A percentile compares a stretch with the other conserved stretches of the same genome.
These are phyloP conservation scores for carrot (Daucus carota) DNA, from an alignment of 129 eudicot species.

Conservation along the genomic window DH1_v3.0 NC_030385.2:38983501-38984000, in stretches of 20 bases:
- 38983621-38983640: not conserved
- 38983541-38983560: too few relatives aligned
- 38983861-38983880: slow-evolving; percentile 84
- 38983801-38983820: slow-evolving; percentile 36
- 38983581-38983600: not conserved
- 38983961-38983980: slow-evolving; percentile 63
- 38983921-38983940: slow-evolving; percentile 79
- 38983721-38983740: slow-evolving; percentile 94
- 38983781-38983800: slow-evolving; percentile 54
- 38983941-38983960: slow-evolving; percentile 61
- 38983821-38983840: slow-evolving; percentile 67
- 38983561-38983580: too few relatives aligned
- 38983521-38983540: too few relatives aligned
- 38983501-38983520: too few relatives aligned
- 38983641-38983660: not conserved
- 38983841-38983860: slow-evolving; percentile 69
- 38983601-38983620: too few relatives aligned
- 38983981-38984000: slow-evolving; percentile 84
- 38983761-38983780: slow-evolving; percentile 57
- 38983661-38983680: not conserved
- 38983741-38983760: slow-evolving; percentile 96
- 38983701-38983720: too few relatives aligned
- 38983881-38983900: slow-evolving; percentile 75
- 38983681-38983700: not conserved
- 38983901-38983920: slow-evolving; percentile 93